phyloP scores from a whole-genome alignment of 106 monocot genomes.

The Cymbidium sinense region DNA sequence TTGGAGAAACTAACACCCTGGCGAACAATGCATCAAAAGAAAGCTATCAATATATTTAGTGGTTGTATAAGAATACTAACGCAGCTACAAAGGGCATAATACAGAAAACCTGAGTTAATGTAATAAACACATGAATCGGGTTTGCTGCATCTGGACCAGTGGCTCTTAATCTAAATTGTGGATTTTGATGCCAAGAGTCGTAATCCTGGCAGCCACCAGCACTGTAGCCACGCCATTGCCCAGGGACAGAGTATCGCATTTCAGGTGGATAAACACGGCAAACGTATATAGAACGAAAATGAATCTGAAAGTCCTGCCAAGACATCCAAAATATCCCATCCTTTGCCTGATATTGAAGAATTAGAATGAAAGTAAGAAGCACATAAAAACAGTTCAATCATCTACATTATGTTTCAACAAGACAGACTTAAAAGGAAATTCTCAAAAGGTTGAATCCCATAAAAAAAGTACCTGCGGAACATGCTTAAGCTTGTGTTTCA shows the following conservation, averaged over 20 bases:
- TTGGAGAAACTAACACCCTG: slow-evolving; percentile 97
- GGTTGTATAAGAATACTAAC: background rate
- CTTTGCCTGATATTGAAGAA: slow-evolving; percentile 47
- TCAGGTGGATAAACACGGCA: slow-evolving; percentile 95
- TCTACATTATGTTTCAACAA: background rate
- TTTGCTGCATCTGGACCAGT: slow-evolving; percentile 59
- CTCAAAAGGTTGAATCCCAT: background rate
- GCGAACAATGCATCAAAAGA: background rate
- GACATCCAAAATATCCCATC: slow-evolving; percentile 99
- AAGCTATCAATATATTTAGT: background rate
- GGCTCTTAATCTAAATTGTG: slow-evolving; percentile 73
- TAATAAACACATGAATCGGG: slow-evolving; percentile 94
- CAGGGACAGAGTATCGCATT: slow-evolving; percentile 88
- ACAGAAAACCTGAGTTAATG: slow-evolving; percentile 77
- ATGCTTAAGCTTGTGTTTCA: slow-evolving; percentile 97
- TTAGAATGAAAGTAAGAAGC: background rate
- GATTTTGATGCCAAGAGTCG: slow-evolving; percentile 99
- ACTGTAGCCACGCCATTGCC: slow-evolving; percentile 95
- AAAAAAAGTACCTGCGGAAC: slow-evolving; percentile 60
- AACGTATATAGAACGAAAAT: slow-evolving; percentile 94
- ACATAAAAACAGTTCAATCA: background rate
- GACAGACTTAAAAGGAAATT: background rate
- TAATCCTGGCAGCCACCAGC: slow-evolving; percentile 99
- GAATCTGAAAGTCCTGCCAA: slow-evolving; percentile 99
- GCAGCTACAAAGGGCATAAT: background rate